Evolutionary conservation across 352 stramenopile genomes (phyloP).

Genomic region (Phytophthora agathidicida): DNA sequence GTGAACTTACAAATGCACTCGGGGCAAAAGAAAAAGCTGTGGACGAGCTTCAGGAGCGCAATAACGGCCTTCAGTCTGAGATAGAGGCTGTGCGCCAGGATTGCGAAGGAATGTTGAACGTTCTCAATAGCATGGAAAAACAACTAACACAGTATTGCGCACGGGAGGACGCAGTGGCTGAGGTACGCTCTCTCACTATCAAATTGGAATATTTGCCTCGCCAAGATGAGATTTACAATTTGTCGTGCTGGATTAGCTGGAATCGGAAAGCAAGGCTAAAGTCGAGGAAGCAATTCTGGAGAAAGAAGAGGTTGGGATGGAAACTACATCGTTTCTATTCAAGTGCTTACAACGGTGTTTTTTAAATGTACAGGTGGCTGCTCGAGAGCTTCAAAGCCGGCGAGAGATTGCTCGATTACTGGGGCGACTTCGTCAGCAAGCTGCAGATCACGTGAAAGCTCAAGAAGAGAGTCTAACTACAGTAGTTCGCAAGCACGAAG

Average conservation of each 20-base stretch:
- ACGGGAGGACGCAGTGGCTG: conserved; percentile 72
- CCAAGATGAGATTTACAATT: neutral
- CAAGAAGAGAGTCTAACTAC: conserved; percentile 47
- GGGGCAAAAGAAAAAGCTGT: conserved; percentile 61
- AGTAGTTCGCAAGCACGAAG: conserved; percentile 42
- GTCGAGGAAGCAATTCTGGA: conserved; percentile 75
- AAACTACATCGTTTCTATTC: no score
- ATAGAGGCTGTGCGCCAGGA: conserved; percentile 73
- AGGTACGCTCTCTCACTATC: no score
- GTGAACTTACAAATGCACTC: conserved; percentile 62
- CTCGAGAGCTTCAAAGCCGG: conserved; percentile 67
- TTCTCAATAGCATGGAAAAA: conserved; percentile 86
- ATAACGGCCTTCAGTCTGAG: conserved; percentile 46
- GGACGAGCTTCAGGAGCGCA: conserved; percentile 59
- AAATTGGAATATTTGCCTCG: neutral
- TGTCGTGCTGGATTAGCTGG: conserved; percentile 43
- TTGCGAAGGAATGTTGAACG: conserved; percentile 84
- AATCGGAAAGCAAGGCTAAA: conserved; percentile 71
- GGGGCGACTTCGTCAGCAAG: conserved; percentile 56
- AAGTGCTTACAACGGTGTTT: neutral
- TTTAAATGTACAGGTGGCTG: conserved; percentile 43
- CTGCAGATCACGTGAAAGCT: conserved; percentile 51
- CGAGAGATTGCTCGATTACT: conserved; percentile 75
- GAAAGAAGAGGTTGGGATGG: conserved; percentile 74
- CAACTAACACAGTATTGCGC: conserved; percentile 79